Conservation (phyloP, 2,329 filamentous ascomycete species). For the Penicillium brasilianum region DNA sequence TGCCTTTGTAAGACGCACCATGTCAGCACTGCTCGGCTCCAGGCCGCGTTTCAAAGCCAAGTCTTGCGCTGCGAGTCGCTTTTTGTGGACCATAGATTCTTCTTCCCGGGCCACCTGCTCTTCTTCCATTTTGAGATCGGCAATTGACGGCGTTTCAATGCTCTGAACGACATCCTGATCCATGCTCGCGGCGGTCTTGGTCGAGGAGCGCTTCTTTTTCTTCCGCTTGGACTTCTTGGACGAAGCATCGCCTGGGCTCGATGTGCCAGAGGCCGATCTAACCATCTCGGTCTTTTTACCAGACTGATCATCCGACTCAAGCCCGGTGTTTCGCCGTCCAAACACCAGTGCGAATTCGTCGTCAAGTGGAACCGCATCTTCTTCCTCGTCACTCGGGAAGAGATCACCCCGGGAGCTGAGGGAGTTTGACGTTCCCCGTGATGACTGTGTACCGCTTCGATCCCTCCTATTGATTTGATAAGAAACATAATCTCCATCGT, state of each 20-base stretch:
- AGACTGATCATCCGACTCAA: conserved; percentile 69
- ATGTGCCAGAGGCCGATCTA: conserved; percentile 52
- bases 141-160: conserved; percentile 53
- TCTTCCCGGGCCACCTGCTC: conserved; percentile 59
- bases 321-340: conserved; percentile 68
- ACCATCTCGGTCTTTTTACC: conserved; percentile 63
- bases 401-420: conserved; percentile 86
- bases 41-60: conserved; percentile 62
- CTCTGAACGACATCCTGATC: conserved; percentile 38
- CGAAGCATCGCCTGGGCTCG: conserved; percentile 51
- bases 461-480: conserved; percentile 45
- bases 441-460: conserved; percentile 78
- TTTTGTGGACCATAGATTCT: conserved; percentile 59
- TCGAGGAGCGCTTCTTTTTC: conserved; percentile 39
- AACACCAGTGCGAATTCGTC: conserved; percentile 89
- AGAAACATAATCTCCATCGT: conserved; percentile 38
- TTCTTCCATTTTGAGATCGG: conserved; percentile 64
- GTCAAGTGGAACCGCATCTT: conserved; percentile 89
- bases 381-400: conserved; percentile 90
- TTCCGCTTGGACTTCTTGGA: conserved; percentile 51
- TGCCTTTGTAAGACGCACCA: conserved; percentile 32
- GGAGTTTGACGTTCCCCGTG: conserved; percentile 82
- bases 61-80: conserved; percentile 59
- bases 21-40: conserved; percentile 28
- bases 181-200: conserved; percentile 32